Evolutionary conservation across 495 filamentous ascomycete genomes (phyloP), one percentile per base, ranked within the genome.

Genomic region (Staphylotrichum longicolle): DNA sequence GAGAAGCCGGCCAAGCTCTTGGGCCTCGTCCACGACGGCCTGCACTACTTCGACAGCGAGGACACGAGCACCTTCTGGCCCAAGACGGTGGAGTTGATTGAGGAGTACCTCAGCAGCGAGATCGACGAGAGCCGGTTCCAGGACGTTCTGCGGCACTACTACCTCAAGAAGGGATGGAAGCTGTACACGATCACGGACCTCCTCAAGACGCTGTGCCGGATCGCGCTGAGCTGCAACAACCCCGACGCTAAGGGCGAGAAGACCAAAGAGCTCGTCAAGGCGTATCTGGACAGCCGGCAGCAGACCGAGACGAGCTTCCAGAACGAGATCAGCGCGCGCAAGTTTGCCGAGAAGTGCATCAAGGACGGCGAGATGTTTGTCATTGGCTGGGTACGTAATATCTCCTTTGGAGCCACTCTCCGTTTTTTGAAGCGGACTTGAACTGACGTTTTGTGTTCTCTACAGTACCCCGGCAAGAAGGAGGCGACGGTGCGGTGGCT

Each of bases 311-410:
- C 90, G 0, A 94, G 91, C 15, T 89, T 89, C 63, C 84, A 89
- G 64, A 85, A 86, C 9, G 93, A 96, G 75, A 88, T 96, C 56
- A 87, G 87, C 57, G 90, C 91, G 59, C 85, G 91, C 32, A 94
- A 91, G 75, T 89, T 88, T 63, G 91, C 93, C 3, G 90, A 96
- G 71, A 89, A 89, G 72, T 80, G 89, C 66, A 82, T 91, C 61
- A 94, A 91, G 77, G 91, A 96, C 62, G 88, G 86, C n/a, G 91
- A 96, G 65, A 84, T 93, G 65, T 97, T 91, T 71, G 84, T 89
- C 48, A 87, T 97, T 56, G 83, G 84, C 66, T 96, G 86, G 74
- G 92, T 95, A 84, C 80, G 89, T 86, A n/a, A 11, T 33, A 5
- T 10, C 2, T 30, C 20, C 20, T 1, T 27, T 27, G 20, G 20